These are phyloP conservation scores for Beverwykella pulmonaria DNA, from an alignment of 495 filamentous ascomycete species.

Conservation along the genomic window DNA sequence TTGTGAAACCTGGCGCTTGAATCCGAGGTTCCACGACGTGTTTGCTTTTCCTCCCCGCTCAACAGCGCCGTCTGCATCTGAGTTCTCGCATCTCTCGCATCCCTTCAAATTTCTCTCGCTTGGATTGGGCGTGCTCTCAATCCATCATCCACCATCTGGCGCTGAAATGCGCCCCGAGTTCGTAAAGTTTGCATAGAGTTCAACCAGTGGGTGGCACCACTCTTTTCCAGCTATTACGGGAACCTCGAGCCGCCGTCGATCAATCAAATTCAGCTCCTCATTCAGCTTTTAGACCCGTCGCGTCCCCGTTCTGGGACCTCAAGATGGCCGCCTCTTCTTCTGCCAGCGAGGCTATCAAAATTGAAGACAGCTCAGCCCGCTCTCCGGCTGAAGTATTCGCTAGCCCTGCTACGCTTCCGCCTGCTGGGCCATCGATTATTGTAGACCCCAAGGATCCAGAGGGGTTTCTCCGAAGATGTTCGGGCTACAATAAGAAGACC, in stretches of 20 bases:
- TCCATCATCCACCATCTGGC: neutral
- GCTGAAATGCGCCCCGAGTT: neutral
- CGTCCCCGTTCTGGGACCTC: too few relatives aligned
- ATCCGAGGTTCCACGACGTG: neutral
- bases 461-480: constrained; percentile 24
- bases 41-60: constrained; percentile 4
- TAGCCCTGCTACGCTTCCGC: neutral
- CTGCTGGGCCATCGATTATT: neutral
- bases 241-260: neutral
- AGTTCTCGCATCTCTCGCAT: constrained; percentile 1
- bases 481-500: constrained; percentile 32
- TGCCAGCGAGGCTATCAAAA: constrained; percentile 19
- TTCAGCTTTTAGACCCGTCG: neutral
- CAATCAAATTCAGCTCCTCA: neutral
- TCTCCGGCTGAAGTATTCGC: neutral
- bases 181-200: neutral
- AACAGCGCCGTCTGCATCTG: neutral
- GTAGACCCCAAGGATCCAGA: constrained; percentile 31
- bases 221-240: neutral
- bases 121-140: neutral
- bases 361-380: constrained; percentile 28
- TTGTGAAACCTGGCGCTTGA: neutral
- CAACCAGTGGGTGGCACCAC: neutral
- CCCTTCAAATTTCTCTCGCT: neutral
- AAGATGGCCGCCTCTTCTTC: too few relatives aligned